Percentiles rank a stretch among this genome's conserved stretches.
Evolutionary conservation across 805 yeast genomes (phyloP).

Genomic region (Barnettozyma populi): DNA sequence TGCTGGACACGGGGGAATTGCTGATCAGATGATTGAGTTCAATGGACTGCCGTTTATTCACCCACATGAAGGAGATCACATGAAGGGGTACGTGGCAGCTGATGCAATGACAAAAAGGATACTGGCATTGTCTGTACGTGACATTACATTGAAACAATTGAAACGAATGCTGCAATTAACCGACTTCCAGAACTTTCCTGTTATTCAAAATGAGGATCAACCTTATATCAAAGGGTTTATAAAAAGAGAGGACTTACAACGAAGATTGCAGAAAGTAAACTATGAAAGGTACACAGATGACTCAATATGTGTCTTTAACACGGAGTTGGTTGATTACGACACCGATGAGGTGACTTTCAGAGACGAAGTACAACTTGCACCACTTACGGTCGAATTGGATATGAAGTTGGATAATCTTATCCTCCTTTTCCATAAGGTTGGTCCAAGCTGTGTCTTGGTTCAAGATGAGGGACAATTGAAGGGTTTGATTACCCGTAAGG

Average conservation of each 20-base stretch:
- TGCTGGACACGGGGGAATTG: slow-evolving; percentile 65
- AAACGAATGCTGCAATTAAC: slow-evolving; percentile 31
- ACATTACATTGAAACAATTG: slow-evolving; percentile 31
- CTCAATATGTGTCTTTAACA: neutral
- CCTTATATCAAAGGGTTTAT: slow-evolving; percentile 43
- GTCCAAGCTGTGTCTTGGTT: slow-evolving; percentile 71
- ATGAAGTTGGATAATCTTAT: slow-evolving; percentile 56
- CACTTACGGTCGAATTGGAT: slow-evolving; percentile 49
- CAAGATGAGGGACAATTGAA: slow-evolving; percentile 53
- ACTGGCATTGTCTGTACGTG: slow-evolving; percentile 34
- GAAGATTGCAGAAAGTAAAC: slow-evolving; percentile 26
- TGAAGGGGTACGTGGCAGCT: slow-evolving; percentile 40
- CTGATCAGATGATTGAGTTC: slow-evolving; percentile 88
- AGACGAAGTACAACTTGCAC: slow-evolving; percentile 45
- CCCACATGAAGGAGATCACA: slow-evolving; percentile 60
- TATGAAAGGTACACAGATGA: slow-evolving; percentile 16
- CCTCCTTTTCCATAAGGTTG: slow-evolving; percentile 69
- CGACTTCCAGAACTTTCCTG: slow-evolving; percentile 46
- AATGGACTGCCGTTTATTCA: slow-evolving; percentile 85
- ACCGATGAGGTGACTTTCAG: slow-evolving; percentile 19
- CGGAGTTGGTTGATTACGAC: slow-evolving; percentile 12
- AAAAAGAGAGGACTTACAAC: slow-evolving; percentile 36
- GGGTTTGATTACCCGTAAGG: slow-evolving; percentile 86
- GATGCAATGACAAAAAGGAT: slow-evolving; percentile 58
- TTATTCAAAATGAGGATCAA: slow-evolving; percentile 35